Percentiles rank a stretch among this genome's conserved stretches.
Evolutionary conservation across 441 rosid genomes (phyloP).

Genomic region (Cnidoscolus chayamansa): DNA sequence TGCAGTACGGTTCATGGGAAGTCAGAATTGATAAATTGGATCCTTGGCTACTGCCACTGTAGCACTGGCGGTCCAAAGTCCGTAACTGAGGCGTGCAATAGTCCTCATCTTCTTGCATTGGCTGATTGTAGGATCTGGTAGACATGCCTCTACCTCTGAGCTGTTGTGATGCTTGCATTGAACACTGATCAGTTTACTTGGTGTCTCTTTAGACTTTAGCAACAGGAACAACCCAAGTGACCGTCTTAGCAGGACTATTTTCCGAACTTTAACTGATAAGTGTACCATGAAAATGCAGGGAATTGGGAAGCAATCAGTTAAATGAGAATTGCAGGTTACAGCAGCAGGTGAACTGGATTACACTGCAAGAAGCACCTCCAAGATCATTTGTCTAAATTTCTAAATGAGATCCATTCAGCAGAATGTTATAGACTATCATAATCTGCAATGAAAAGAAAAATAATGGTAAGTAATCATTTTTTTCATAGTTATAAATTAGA

Average conservation of each 20-base stretch:
- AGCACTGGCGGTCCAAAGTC: constrained; percentile 30
- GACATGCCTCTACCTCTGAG: constrained; percentile 40
- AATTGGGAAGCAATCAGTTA: not conserved
- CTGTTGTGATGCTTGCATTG: constrained; percentile 37
- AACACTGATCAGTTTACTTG: constrained; percentile 12
- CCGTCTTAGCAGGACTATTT: not conserved
- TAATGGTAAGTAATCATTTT: not conserved
- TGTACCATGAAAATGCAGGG: not conserved
- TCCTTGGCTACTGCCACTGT: constrained; percentile 30
- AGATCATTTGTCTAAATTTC: constrained; percentile 8
- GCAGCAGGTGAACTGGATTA: not conserved
- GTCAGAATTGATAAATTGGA: constrained; percentile 33
- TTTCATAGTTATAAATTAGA: not conserved
- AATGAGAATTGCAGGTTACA: not conserved
- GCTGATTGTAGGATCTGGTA: constrained; percentile 35
- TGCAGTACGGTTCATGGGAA: constrained; percentile 47
- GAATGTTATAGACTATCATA: constrained; percentile 2
- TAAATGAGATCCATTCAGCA: not conserved
- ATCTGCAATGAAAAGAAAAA: constrained; percentile 23
- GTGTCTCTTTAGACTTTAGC: not conserved
- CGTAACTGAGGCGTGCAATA: constrained; percentile 43
- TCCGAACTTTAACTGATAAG: not conserved
- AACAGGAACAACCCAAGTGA: constrained; percentile 10
- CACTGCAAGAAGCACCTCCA: not conserved
- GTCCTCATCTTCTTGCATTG: constrained; percentile 39